Percentiles rank a stretch among this genome's conserved stretches.
phyloP scores from a whole-genome alignment of 345 rosid species.

The Toxicodendron radicans region DNA sequence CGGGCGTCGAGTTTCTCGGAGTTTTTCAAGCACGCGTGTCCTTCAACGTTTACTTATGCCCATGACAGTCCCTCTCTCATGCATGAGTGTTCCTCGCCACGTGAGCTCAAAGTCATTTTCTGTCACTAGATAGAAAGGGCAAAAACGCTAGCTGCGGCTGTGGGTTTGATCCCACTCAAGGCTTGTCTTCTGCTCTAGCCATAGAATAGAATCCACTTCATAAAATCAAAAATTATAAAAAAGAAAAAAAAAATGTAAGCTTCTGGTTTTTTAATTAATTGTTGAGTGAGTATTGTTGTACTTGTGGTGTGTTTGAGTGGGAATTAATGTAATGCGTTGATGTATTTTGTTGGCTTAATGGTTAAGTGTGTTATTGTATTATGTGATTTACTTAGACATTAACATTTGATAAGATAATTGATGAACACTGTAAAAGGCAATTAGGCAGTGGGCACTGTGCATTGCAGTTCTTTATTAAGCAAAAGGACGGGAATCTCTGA shows the following conservation, averaged over 20 bases:
- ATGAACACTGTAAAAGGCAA: not conserved
- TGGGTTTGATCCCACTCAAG: not conserved
- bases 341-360: too few relatives aligned
- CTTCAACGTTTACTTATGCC: slow-evolving; percentile 81
- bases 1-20: slow-evolving; percentile 60
- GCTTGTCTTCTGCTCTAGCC: not conserved
- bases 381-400: too few relatives aligned
- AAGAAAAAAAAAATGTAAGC: not conserved
- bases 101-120: slow-evolving; percentile 94
- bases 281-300: too few relatives aligned
- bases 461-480: not conserved
- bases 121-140: slow-evolving; percentile 48
- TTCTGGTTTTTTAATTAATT: not conserved
- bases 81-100: slow-evolving; percentile 86
- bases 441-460: not conserved
- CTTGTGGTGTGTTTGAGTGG: not conserved
- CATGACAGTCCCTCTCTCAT: slow-evolving; percentile 83
- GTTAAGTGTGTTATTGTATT: too few relatives aligned
- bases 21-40: slow-evolving; percentile 87
- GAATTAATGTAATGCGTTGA: too few relatives aligned
- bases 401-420: too few relatives aligned
- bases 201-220: not conserved
- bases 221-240: not conserved
- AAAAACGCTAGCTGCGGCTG: not conserved
- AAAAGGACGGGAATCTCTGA: slow-evolving; percentile 3